A percentile compares a stretch with the other conserved stretches of the same genome.
Evolutionary conservation across 1,284 basidiomycete species (phyloP).

Genomic region (Meripilus lineatus): DNA sequence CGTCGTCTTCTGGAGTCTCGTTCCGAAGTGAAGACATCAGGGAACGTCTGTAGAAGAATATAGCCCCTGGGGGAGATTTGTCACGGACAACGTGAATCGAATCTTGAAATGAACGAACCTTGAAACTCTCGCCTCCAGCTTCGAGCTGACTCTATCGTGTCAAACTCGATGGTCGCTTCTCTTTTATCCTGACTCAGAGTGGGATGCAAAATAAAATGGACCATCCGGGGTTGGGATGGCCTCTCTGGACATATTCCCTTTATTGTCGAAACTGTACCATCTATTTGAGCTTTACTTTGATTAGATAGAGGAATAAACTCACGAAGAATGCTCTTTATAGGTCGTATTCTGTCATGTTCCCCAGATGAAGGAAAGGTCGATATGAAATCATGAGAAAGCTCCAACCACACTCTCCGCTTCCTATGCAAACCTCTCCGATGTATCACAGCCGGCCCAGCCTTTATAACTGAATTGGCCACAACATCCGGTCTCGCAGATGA

Average conservation of each 20-base stretch:
- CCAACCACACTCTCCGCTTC: constrained; percentile 59
- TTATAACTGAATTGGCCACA: constrained; percentile 35
- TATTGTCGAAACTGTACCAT: constrained; percentile 36
- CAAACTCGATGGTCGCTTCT: constrained; percentile 38
- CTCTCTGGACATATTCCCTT: constrained; percentile 39
- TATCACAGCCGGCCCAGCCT: constrained; percentile 48
- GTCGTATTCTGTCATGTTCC: constrained; percentile 50
- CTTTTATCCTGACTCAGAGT: constrained; percentile 34
- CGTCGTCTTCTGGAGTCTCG: constrained; percentile 27
- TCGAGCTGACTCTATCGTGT: constrained; percentile 55
- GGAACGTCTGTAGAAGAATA: constrained; percentile 44
- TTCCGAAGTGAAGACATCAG: constrained; percentile 26
- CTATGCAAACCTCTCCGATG: constrained; percentile 40
- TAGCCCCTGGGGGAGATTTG: constrained; percentile 29
- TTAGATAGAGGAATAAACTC: constrained; percentile 15
- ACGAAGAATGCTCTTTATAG: constrained; percentile 50
- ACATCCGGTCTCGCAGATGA: constrained; percentile 35
- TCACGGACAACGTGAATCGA: not conserved
- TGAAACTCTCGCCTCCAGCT: constrained; percentile 56
- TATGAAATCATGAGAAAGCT: constrained; percentile 58
- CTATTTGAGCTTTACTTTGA: constrained; percentile 3
- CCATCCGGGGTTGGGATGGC: constrained; percentile 36
- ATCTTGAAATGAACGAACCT: constrained; percentile 25
- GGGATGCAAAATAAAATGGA: no score
- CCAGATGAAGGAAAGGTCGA: constrained; percentile 53